These are phyloP conservation scores for Teratosphaeria nubilosa DNA, from an alignment of 2,329 filamentous ascomycete species.

Conservation along the genomic window DNA sequence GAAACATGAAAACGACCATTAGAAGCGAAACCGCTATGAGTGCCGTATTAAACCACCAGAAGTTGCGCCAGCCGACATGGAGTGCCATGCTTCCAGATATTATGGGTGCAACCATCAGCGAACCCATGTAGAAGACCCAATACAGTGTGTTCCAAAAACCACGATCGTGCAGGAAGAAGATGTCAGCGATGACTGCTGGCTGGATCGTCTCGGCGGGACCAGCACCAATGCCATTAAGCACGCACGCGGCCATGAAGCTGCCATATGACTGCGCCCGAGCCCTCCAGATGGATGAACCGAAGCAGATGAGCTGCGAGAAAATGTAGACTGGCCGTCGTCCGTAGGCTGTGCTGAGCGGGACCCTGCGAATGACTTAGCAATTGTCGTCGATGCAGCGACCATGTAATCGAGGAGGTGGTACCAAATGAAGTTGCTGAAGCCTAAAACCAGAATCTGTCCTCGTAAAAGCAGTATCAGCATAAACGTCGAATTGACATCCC, in stretches of 20 bases:
- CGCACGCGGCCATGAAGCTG: conserved; percentile 52
- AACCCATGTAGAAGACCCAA: conserved; percentile 53
- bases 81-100: conserved; percentile 52
- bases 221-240: conserved; percentile 54
- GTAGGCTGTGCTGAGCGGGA: conserved; percentile 45
- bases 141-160: conserved; percentile 54
- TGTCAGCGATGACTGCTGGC: conserved; percentile 53
- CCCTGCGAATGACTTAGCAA: conserved; percentile 28
- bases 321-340: conserved; percentile 46
- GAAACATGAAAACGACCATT: conserved; percentile 49
- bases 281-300: conserved; percentile 48
- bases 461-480: neutral
- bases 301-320: conserved; percentile 42
- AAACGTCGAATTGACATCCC: neutral
- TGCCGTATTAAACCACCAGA: conserved; percentile 57
- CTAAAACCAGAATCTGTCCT: conserved; percentile 43
- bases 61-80: conserved; percentile 49
- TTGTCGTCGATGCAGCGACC: neutral
- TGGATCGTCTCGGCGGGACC: conserved; percentile 54
- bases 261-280: conserved; percentile 48
- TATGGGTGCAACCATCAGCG: conserved; percentile 49
- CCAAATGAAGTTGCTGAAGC: conserved; percentile 53
- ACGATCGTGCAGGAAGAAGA: conserved; percentile 52
- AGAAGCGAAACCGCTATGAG: conserved; percentile 42
- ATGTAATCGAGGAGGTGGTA: conserved; percentile 16